Evolutionary conservation across 1,139 yeast genomes (phyloP).

Genomic region (Candida pseudoviswanathii): DNA sequence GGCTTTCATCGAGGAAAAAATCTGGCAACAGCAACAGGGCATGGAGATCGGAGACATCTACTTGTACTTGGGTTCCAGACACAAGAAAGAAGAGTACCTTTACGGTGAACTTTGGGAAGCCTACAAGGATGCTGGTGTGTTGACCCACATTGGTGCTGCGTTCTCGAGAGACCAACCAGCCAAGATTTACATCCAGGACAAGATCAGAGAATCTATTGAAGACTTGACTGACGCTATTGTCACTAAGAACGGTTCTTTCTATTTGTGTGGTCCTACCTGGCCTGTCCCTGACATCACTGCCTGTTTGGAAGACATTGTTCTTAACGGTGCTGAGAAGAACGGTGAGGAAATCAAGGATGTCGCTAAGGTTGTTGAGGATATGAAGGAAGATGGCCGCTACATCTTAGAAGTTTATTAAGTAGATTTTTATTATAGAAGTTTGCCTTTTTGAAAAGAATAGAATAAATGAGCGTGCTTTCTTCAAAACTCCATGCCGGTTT

Average conservation of each 20-base stretch:
- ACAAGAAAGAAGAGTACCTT: conserved; percentile 90
- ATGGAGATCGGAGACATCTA: conserved; percentile 86
- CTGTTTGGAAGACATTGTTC: conserved; percentile 80
- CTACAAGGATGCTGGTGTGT: conserved; percentile 84
- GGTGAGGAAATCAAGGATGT: conserved; percentile 71
- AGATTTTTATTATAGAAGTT: neutral
- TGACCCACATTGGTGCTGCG: conserved; percentile 97
- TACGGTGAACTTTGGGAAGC: conserved; percentile 99
- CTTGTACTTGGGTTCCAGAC: conserved; percentile 92
- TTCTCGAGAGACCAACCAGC: conserved; percentile 97
- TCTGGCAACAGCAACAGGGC: conserved; percentile 92
- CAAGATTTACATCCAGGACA: conserved; percentile 94
- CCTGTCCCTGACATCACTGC: conserved; percentile 97
- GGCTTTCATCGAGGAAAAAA: conserved; percentile 94
- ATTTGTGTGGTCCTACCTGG: conserved; percentile 99
- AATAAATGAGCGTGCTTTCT: no score
- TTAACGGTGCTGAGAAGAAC: conserved; percentile 65
- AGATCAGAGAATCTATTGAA: conserved; percentile 75
- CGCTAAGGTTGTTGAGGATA: conserved; percentile 81
- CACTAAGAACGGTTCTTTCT: conserved; percentile 81
- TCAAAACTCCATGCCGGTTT: no score
- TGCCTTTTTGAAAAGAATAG: neutral
- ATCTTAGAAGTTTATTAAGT: conserved; percentile 86
- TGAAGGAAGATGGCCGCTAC: conserved; percentile 92
- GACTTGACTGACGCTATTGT: conserved; percentile 81